phyloP scores from a whole-genome alignment of 179 eudicot species.

The Camellia oleifera region DNA sequence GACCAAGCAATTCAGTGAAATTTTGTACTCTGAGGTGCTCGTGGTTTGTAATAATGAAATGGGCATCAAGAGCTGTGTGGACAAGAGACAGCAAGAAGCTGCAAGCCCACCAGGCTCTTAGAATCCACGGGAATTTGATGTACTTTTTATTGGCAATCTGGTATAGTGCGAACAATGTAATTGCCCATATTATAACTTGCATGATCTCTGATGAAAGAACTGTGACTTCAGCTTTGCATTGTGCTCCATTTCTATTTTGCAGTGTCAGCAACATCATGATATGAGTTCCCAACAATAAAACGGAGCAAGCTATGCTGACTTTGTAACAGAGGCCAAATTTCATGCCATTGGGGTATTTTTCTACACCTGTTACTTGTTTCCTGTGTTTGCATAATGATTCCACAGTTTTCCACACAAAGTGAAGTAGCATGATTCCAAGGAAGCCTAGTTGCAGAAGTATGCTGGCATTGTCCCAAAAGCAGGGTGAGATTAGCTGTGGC shows the following conservation, averaged over 20 bases:
- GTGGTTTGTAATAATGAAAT: conserved; percentile 26
- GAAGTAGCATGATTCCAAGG: conserved; percentile 44
- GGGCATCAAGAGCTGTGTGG: conserved; percentile 37
- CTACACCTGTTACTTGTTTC: conserved; percentile 27
- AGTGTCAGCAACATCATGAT: conserved; percentile 28
- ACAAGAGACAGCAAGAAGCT: conserved; percentile 57
- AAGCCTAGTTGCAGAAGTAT: conserved; percentile 49
- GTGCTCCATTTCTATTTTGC: conserved; percentile 26
- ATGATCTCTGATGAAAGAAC: conserved; percentile 48
- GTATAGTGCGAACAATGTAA: conserved; percentile 37
- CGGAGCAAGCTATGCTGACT: conserved; percentile 49
- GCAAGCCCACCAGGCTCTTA: conserved; percentile 75
- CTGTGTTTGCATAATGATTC: conserved; percentile 34
- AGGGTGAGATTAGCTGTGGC: conserved; percentile 49
- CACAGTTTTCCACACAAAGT: conserved; percentile 32
- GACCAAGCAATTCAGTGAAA: conserved; percentile 38
- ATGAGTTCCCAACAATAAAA: conserved; percentile 46
- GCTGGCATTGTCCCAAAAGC: conserved; percentile 66
- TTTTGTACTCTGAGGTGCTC: conserved; percentile 31
- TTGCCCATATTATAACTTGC: conserved; percentile 56
- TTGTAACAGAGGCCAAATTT: conserved; percentile 44
- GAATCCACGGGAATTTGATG: conserved; percentile 46
- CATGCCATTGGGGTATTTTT: conserved; percentile 21
- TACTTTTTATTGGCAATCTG: conserved; percentile 24
- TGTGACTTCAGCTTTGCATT: conserved; percentile 33